Evolutionary conservation across 768 basidiomycete species (phyloP), one percentile per base, ranked within the genome.

Genomic region (Gloeopeniophorella convolvens): DNA sequence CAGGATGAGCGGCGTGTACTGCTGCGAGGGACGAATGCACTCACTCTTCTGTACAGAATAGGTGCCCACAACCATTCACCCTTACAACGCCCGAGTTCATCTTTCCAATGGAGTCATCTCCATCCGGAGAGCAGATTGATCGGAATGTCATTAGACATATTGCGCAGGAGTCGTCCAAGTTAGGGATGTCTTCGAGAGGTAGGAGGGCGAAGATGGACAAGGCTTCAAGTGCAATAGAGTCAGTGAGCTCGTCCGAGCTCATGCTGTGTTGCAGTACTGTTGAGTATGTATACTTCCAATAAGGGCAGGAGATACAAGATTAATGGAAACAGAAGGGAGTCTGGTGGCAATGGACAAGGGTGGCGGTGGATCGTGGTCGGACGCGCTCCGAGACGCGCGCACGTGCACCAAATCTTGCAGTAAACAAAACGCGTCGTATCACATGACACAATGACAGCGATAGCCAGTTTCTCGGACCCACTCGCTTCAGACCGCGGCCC

Each of bases 31-130:
- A 36, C 30, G 48, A 26, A 21, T 42, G 60, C 42, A 61, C 73
- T 51, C 60, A 85, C 84, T 85, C 83, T 60, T 75, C 71, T 37
- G 73, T 67, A 60, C 84, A 87, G 61, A 87, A 85, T 6, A 82
- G 60, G 64, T 87, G 85, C 0, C 80, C 78, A 59, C 85, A 87
- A 3, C 65, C 72, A 1, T 58, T 62, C 0, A 87, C 66, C 60
- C 76, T 81, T 1, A 83, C 84, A 6, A 85, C 66, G 3, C 80
- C 79, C 10, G 30, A 41, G 12, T 44, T 58, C 10, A 60, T 39
- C 16, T 57, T 57, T 13, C 59, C 63, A 18, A 58, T 56, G 30
- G 42, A 43, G 7, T 33, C 46, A n/a, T 44, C 54, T 31, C 50
- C 42, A n/a, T 28, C 35, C 11, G 51, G 55, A 23, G 65, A 60